Evolutionary conservation across 441 rosid species (phyloP).

Genomic region (Daphne laureola): DNA sequence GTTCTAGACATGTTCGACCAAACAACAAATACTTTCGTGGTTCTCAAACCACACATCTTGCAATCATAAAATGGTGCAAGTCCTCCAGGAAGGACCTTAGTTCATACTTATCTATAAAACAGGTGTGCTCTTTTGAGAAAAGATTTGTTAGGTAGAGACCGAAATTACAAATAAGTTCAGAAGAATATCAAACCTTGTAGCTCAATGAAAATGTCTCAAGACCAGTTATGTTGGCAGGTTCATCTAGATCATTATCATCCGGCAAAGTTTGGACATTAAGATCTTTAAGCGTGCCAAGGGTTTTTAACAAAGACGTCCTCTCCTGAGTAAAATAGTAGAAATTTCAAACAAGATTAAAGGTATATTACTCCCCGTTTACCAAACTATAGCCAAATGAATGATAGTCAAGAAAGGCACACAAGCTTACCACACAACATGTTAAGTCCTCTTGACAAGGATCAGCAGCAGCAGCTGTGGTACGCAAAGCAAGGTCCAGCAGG

Average conservation of each 20-base stretch:
- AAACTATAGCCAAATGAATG: neutral
- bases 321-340: constrained; percentile 45
- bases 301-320: constrained; percentile 74
- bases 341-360: constrained; percentile 9
- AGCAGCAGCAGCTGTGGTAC: constrained; percentile 91
- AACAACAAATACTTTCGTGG: too few relatives aligned
- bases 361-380: constrained; percentile 4
- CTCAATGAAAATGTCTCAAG: constrained; percentile 94
- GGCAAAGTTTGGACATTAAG: constrained; percentile 26
- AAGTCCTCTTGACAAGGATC: constrained; percentile 97
- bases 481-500: constrained; percentile 93
- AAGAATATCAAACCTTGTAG: constrained; percentile 57
- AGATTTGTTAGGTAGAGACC: neutral
- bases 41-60: too few relatives aligned
- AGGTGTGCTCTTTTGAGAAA: too few relatives aligned
- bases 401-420: constrained; percentile 6
- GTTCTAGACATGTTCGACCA: too few relatives aligned
- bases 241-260: constrained; percentile 49
- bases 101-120: too few relatives aligned
- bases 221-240: constrained; percentile 75
- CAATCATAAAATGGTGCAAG: too few relatives aligned
- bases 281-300: constrained; percentile 57
- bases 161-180: neutral
- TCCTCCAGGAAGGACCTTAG: too few relatives aligned
- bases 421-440: constrained; percentile 86